A percentile compares a stretch with the other conserved stretches of the same genome.
Evolutionary conservation across 352 stramenopile species (phyloP).

Genomic region (Phytopythium boreale): DNA sequence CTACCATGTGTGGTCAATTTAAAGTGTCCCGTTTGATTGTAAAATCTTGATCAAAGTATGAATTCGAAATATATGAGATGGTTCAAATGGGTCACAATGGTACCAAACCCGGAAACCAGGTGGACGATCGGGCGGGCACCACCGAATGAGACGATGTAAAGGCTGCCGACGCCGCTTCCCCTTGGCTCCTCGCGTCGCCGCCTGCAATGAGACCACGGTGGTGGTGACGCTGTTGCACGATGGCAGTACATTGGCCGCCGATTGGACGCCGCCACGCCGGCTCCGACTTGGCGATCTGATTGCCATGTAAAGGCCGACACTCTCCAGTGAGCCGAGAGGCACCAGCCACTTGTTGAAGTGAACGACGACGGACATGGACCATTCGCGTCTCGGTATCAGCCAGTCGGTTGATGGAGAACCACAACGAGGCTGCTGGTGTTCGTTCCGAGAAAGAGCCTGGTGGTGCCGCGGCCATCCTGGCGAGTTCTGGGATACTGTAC

Average conservation of each 20-base stretch:
- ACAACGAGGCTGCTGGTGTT: not conserved
- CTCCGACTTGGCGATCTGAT: not conserved
- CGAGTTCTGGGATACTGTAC: not conserved
- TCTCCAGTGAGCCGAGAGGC: not conserved
- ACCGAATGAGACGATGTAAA: conserved; percentile 4
- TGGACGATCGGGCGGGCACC: conserved; percentile 7
- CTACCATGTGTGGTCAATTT: not conserved
- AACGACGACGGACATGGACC: not conserved
- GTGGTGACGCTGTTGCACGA: not conserved
- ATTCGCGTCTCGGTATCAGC: not conserved
- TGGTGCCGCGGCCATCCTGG: conserved; percentile 2
- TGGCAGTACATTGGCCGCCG: not conserved
- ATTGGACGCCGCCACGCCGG: not conserved
- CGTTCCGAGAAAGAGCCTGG: conserved; percentile 5
- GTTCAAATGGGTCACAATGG: not conserved
- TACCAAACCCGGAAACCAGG: not conserved
- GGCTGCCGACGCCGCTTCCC: not conserved
- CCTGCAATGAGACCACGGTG: not conserved
- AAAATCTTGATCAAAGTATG: not conserved
- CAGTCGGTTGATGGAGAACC: not conserved
- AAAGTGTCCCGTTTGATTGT: not conserved
- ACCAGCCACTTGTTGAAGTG: not conserved
- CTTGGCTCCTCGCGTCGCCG: not conserved
- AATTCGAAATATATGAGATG: not conserved
- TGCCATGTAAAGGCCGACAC: not conserved